Evolutionary conservation across 768 basidiomycete genomes (phyloP).

Genomic region (Collybia nuda): DNA sequence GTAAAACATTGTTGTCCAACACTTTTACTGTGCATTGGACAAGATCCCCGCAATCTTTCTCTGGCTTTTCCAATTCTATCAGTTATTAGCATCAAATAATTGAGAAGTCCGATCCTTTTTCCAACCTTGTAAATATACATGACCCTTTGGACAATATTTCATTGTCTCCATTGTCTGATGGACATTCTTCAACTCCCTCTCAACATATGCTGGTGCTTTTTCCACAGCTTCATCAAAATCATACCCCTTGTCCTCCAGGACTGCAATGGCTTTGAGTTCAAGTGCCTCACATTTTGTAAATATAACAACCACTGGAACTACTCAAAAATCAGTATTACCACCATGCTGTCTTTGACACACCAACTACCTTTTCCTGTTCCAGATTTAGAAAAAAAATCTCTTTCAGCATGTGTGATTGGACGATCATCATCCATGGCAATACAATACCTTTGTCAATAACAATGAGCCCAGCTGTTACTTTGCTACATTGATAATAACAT

Average conservation of each 20-base stretch:
- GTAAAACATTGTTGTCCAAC: no score
- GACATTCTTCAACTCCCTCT: no score
- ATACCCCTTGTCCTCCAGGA: conserved; percentile 10
- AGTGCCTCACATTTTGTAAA: conserved; percentile 38
- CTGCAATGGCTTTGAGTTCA: no score
- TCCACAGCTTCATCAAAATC: conserved; percentile 14
- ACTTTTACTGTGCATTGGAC: no score
- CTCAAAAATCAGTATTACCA: neutral
- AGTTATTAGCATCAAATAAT: no score
- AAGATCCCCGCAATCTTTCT: no score
- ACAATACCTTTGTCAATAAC: conserved; percentile 34
- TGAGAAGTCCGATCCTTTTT: neutral
- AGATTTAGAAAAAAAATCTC: conserved; percentile 26
- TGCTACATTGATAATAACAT: conserved; percentile 6
- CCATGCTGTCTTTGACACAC: no score
- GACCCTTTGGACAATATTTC: conserved; percentile 11
- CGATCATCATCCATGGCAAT: conserved; percentile 26
- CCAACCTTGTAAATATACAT: conserved; percentile 14
- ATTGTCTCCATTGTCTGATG: neutral
- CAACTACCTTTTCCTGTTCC: conserved; percentile 19
- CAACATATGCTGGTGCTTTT: conserved; percentile 1
- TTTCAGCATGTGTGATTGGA: conserved; percentile 24
- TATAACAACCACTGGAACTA: conserved; percentile 37
- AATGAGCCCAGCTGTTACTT: neutral
- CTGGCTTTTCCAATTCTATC: no score